Conservation (phyloP, 179 eudicot species). For the Carnegiea gigantea region DNA sequence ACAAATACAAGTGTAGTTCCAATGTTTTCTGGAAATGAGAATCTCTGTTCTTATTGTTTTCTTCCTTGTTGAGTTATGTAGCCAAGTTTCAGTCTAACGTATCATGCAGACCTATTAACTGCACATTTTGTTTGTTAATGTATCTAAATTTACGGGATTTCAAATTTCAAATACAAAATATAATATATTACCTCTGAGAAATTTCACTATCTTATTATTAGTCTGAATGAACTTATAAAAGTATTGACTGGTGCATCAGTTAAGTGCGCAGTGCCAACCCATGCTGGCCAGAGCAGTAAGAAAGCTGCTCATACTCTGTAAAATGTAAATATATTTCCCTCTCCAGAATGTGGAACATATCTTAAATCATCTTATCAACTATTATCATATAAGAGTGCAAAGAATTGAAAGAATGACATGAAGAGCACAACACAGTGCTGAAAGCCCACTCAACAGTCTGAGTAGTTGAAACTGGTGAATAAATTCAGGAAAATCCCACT, state of each 20-base stretch:
- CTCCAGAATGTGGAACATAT: neutral
- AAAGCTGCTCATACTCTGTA: neutral
- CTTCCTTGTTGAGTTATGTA: too few species aligned
- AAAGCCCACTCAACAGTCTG: neutral
- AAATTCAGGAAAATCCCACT: neutral
- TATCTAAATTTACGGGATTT: too few species aligned
- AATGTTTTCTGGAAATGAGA: slow-evolving; percentile 98
- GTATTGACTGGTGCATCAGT: too few species aligned
- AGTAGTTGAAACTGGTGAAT: neutral
- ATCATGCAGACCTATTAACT: too few species aligned
- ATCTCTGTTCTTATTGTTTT: neutral
- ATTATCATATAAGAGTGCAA: neutral
- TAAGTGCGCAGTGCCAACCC: too few species aligned
- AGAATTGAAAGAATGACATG: slow-evolving; percentile 13
- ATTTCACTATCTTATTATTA: too few species aligned
- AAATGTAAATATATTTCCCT: neutral
- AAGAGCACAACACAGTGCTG: neutral
- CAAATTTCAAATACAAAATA: too few species aligned
- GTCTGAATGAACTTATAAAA: too few species aligned
- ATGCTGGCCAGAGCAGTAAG: too few species aligned
- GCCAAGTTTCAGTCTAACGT: too few species aligned
- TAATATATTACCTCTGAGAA: too few species aligned
- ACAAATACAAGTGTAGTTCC: slow-evolving; percentile 97
- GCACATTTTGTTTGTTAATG: too few species aligned
- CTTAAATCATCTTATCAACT: neutral